Evolutionary conservation across 805 yeast genomes (phyloP), one percentile per base, ranked within the genome.

Genomic region (Pichia kluyveri): DNA sequence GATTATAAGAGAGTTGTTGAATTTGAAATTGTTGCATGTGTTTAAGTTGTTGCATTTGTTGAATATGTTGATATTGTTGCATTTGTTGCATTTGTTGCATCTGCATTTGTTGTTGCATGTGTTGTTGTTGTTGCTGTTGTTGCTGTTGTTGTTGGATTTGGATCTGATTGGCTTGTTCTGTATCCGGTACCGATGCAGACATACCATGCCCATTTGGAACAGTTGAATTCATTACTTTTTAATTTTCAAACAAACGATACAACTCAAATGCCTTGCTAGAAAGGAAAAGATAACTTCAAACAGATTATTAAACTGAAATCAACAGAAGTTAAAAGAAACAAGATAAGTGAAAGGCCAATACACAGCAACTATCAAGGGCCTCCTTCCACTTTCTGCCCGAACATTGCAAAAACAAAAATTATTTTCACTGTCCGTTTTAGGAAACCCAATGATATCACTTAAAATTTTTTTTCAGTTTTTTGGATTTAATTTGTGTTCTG

Each of bases 41-140:
- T 14, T 31, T 31, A 6, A 41, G 8, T 12, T 40, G 42, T 37
- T 42, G 45, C 17, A n/a, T 26, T 14, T 40, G 40, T 15, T 40
- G 39, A 18, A 38, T 19, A 7, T 39, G 38, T 17, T 38, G 41
- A 5, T 30, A 12, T 17, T 44, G 46, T n/a, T 38, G 42, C n/a
- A 38, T 15, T 11, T 44, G 46, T 15, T 38, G 42, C 19, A 34
- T 19, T 15, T 45, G 48, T 28, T 45, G 48, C 27, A 38, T 3
- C 17, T 44, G 39, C 7, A 38, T 41, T 26, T 18, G 18, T 3
- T 44, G 38, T 23, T 38, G 42, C 3, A 19, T 12, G 12, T 44
- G 47, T 12, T 38, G 42, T 5, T 23, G 19, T 7, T 31, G 39
- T 17, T 44, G 47, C 1, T 18, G 23, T 18, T 28, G 32, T 2